These are phyloP conservation scores for Termitomyces sp. DNA, from an alignment of 768 basidiomycete species.

Conservation along the genomic window DNA sequence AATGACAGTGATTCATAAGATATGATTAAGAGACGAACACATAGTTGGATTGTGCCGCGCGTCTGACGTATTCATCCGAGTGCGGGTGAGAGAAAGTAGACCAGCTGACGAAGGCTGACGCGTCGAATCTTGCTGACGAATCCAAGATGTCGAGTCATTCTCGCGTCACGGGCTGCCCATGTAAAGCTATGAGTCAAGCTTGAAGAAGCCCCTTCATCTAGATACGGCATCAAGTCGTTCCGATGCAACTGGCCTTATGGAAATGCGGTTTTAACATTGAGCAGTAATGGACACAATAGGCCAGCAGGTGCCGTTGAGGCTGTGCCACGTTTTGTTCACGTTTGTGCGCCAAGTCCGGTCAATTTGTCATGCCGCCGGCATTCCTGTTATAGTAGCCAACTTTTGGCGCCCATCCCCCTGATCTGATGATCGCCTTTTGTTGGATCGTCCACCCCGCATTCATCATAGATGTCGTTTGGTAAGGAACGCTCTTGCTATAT, in stretches of 20 bases:
- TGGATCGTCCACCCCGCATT: not conserved
- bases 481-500: not conserved
- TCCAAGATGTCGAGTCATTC: not conserved
- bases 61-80: not conserved
- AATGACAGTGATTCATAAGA: not conserved
- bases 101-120: not conserved
- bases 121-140: constrained; percentile 1
- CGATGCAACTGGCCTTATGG: not conserved
- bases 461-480: not conserved
- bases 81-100: not conserved
- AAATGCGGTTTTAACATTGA: no score
- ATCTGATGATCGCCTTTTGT: not conserved
- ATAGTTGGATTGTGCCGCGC: not conserved
- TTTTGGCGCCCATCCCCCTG: constrained; percentile 4
- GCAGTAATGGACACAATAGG: no score
- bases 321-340: constrained; percentile 11
- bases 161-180: not conserved
- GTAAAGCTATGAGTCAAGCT: not conserved
- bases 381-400: not conserved
- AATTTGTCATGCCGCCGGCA: constrained; percentile 8
- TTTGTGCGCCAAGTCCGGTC: constrained; percentile 3
- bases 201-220: not conserved
- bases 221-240: not conserved
- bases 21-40: not conserved
- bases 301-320: not conserved